A percentile compares a stretch with the other conserved stretches of the same genome.
phyloP scores from a whole-genome alignment of 2,329 filamentous ascomycete genomes.

The Coniochaeta prunicola region DNA sequence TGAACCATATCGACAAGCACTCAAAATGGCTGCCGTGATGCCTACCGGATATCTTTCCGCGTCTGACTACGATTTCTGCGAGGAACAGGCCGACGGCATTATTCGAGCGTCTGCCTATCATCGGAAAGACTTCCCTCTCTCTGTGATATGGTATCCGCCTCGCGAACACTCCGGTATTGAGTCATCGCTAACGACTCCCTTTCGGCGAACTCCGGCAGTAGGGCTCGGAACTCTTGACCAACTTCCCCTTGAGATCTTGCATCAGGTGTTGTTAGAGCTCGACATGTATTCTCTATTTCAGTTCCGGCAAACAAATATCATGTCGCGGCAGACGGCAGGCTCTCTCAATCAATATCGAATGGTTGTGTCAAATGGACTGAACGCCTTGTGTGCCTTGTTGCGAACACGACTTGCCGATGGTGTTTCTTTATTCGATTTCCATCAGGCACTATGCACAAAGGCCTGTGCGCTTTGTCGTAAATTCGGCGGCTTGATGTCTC shows the following conservation, averaged over 20 bases:
- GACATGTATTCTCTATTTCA: background rate
- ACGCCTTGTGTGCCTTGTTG: background rate
- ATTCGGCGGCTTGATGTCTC: background rate
- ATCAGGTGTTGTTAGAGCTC: background rate
- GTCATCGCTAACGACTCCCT: background rate
- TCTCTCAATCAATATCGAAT: background rate
- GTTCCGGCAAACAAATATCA: background rate
- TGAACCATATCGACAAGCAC: too few relatives aligned
- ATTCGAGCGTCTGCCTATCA: background rate
- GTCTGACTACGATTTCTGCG: background rate
- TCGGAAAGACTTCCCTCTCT: background rate
- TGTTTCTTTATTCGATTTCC: background rate
- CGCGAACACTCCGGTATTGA: background rate
- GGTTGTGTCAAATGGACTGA: background rate
- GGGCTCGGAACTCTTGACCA: background rate
- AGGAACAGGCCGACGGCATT: background rate
- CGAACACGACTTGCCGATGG: background rate
- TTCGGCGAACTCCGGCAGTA: background rate
- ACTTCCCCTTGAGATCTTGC: background rate
- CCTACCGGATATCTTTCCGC: too few relatives aligned
- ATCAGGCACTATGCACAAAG: background rate
- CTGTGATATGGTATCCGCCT: background rate
- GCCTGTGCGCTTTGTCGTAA: background rate
- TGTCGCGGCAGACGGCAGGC: background rate
- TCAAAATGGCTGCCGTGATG: too few relatives aligned